Base-by-base conservation (phyloP, 805 yeast genomes). In the Candida rishiriensis region DNA sequence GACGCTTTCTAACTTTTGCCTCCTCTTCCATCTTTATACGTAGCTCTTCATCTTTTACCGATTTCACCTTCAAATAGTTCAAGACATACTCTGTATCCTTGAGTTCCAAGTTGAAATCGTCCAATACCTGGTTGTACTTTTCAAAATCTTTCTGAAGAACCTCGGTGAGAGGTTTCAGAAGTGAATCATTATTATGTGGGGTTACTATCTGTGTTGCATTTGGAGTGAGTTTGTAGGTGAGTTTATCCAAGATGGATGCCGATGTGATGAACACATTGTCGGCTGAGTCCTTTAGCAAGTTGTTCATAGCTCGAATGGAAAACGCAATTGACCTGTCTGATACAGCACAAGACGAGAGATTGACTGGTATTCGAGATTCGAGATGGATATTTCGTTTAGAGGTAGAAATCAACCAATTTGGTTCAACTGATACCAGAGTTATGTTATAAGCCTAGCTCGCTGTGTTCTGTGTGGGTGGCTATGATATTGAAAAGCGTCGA, bases 221-320 rank as follows among this genome's bases (percentile, higher is more conserved):
- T 3, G 51, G 30, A 2, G 59, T 51, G 10, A 60, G 37, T 36
- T 51, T 48, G 36, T 63, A 61, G 1, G 63, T 55, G 15, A 61
- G 41, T 28, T 59, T 56, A 43, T 64, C 69, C 35, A 64, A 41
- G 12, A 64, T 56, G 10, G 59, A 55, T 3, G 65, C 67, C n/a
- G 64, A 55, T 1, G 67, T 57, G 17, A 64, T 52, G 32, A 64
- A 59, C 5, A 64, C 51, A 34, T 62, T 63, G 41, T 63, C 54
- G 1, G 65, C 64, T 7, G 67, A 54, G n/a, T 54, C 61, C 32
- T 54, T 53, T n/a, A 63, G 46, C 10, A 50, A 30, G 39, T 56
- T 59, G 16, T 53, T 54, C 66, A 61, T 61, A 10, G 26, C 7
- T 4, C 26, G 26, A 21, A 21, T 21, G 26, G 26, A 21, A 21